Evolutionary conservation across 2,329 filamentous ascomycete species (phyloP).

Genomic region (Fusarium caatingaense): DNA sequence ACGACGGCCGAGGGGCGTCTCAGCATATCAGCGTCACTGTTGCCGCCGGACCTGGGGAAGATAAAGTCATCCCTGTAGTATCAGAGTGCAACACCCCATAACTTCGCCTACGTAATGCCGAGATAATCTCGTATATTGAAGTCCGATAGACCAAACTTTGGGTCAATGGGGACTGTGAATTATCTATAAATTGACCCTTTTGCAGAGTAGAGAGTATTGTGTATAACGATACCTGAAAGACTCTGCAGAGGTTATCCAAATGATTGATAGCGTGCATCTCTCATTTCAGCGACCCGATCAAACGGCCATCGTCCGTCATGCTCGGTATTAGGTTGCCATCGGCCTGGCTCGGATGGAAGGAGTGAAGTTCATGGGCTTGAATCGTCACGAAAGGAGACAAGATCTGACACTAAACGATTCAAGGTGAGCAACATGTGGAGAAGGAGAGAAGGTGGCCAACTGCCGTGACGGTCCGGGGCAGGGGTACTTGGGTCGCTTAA

Average conservation of each 20-base stretch:
- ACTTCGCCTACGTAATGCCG: conserved; percentile 10
- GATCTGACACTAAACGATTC: conserved; percentile 20
- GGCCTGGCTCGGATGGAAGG: conserved; percentile 53
- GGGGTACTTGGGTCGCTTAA: background rate
- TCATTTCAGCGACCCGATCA: background rate
- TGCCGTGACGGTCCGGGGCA: conserved; percentile 10
- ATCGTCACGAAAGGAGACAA: conserved; percentile 9
- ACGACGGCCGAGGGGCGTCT: conserved; percentile 38
- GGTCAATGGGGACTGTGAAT: background rate
- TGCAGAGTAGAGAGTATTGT: background rate
- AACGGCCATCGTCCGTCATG: conserved; percentile 42
- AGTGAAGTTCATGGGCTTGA: conserved; percentile 27
- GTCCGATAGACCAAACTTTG: background rate
- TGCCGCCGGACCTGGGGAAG: conserved; percentile 44
- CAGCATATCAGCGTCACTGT: conserved; percentile 21
- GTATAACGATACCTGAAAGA: background rate
- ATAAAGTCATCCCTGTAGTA: conserved; percentile 20
- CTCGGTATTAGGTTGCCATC: conserved; percentile 48
- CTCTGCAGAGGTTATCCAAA: background rate
- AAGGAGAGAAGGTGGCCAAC: conserved; percentile 11
- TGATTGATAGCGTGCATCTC: background rate
- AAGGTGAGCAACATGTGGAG: conserved; percentile 25
- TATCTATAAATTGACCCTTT: background rate
- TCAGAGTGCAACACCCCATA: conserved; percentile 22
- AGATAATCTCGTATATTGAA: conserved; percentile 31